phyloP scores from a whole-genome alignment of 768 basidiomycete species.

The Pleurotus pulmonarius region DNA sequence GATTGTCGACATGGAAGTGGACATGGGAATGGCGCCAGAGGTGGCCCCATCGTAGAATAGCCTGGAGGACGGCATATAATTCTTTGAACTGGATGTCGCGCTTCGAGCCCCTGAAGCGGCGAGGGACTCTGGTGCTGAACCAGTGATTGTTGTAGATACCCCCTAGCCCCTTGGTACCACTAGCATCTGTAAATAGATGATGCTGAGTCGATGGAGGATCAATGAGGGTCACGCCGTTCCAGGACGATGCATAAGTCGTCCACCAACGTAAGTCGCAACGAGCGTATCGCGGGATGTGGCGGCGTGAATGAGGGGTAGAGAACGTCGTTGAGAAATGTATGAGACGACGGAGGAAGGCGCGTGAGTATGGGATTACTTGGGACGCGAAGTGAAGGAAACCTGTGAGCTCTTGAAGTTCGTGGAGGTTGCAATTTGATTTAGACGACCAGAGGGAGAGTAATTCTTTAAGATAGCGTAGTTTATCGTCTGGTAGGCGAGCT shows the following conservation, averaged over 20 bases:
- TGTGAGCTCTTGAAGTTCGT: constrained; percentile 11
- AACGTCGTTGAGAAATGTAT: constrained; percentile 25
- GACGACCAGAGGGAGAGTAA: constrained; percentile 19
- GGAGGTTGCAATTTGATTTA: not conserved
- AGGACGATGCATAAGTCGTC: constrained; percentile 17
- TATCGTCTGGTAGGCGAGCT: constrained; percentile 27
- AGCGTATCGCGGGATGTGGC: constrained; percentile 18
- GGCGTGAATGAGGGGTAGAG: constrained; percentile 13
- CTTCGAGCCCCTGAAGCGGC: constrained; percentile 12
- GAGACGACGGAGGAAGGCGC: constrained; percentile 13
- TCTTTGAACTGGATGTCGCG: constrained; percentile 32
- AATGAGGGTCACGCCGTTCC: constrained; percentile 26
- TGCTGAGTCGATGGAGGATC: constrained; percentile 9
- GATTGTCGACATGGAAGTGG: constrained; percentile 25
- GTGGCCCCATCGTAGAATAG: constrained; percentile 24
- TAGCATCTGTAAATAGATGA: constrained; percentile 27
- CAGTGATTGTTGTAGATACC: constrained; percentile 18
- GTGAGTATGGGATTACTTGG: constrained; percentile 10
- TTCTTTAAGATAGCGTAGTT: constrained; percentile 19
- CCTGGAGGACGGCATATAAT: constrained; percentile 24
- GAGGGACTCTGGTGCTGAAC: constrained; percentile 21
- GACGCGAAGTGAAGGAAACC: constrained; percentile 14
- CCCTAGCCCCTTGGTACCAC: constrained; percentile 25
- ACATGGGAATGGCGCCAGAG: constrained; percentile 20
- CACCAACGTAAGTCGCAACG: constrained; percentile 29